A percentile compares a stretch with the other conserved stretches of the same genome.
Conservation (phyloP, 176 grass and related monocot species). For the Cocos nucifera region DNA sequence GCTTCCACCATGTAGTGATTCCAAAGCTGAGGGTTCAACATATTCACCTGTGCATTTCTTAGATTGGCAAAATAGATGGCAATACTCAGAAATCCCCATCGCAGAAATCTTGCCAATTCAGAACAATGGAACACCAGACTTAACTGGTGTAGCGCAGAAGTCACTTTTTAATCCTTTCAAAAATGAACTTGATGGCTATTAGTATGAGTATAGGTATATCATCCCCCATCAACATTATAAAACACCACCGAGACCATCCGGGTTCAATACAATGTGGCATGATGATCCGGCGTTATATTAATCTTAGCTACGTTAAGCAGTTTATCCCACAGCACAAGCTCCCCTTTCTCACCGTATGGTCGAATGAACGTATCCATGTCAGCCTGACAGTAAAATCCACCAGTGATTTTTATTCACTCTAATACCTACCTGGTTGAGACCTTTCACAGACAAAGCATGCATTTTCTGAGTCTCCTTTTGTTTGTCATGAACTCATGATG, state of each 20-base stretch:
- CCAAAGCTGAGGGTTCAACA: too few species aligned
- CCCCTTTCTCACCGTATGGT: constrained; percentile 86
- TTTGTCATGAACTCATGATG: constrained; percentile 27
- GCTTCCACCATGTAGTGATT: too few species aligned
- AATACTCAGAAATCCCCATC: too few species aligned
- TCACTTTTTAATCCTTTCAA: not conserved
- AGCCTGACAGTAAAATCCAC: constrained; percentile 94
- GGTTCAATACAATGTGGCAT: constrained; percentile 98
- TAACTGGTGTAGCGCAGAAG: too few species aligned
- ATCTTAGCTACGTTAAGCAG: constrained; percentile 71
- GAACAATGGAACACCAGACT: too few species aligned
- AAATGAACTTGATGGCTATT: constrained; percentile 20
- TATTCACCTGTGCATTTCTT: too few species aligned
- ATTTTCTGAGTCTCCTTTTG: constrained; percentile 45
- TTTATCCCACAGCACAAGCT: constrained; percentile 70
- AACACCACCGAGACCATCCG: constrained; percentile 93
- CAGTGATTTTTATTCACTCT: constrained; percentile 60
- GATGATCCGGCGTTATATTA: constrained; percentile 80
- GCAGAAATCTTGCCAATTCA: too few species aligned
- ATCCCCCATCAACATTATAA: constrained; percentile 58
- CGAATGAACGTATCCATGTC: constrained; percentile 87
- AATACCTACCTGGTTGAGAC: constrained; percentile 66
- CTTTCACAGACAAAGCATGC: constrained; percentile 45
- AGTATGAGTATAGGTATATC: constrained; percentile 73
- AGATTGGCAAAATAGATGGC: too few species aligned